A percentile compares a stretch with the other conserved stretches of the same genome.
Conservation (phyloP, 139 green algal genomes). For the Dunaliella sp. region DNA sequence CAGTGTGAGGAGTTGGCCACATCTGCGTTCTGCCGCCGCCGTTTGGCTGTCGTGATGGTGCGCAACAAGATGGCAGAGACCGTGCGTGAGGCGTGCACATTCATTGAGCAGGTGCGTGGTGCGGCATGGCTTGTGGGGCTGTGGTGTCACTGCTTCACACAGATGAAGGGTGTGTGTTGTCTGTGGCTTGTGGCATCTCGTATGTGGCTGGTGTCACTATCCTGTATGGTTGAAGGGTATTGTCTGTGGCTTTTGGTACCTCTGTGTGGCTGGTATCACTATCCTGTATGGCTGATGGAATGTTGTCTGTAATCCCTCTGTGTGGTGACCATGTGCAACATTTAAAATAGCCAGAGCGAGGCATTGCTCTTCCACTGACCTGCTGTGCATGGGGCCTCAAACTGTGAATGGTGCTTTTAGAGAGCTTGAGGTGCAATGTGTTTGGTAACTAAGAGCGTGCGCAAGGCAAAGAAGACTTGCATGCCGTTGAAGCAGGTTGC, state of each 20-base stretch:
- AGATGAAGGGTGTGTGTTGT: background rate
- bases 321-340: too few species aligned
- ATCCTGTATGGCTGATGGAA: too few species aligned
- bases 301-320: too few species aligned
- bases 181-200: background rate
- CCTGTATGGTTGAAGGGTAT: background rate
- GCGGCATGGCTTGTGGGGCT: background rate
- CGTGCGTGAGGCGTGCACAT: conserved; percentile 86
- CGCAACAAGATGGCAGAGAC: conserved; percentile 91
- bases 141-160: background rate
- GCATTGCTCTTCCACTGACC: too few species aligned
- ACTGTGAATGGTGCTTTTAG: too few species aligned
- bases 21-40: conserved; percentile 86
- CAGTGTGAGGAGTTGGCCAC: conserved; percentile 90
- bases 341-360: too few species aligned
- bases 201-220: background rate
- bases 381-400: too few species aligned
- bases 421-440: too few species aligned
- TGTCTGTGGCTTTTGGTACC: background rate
- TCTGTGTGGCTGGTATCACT: too few species aligned
- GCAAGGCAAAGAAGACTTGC: too few species aligned
- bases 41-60: conserved; percentile 93
- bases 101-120: conserved; percentile 83
- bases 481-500: too few species aligned
- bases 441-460: too few species aligned